phyloP scores from a whole-genome alignment of 2,329 filamentous ascomycete species.

The Albophoma yamanashiensis region DNA sequence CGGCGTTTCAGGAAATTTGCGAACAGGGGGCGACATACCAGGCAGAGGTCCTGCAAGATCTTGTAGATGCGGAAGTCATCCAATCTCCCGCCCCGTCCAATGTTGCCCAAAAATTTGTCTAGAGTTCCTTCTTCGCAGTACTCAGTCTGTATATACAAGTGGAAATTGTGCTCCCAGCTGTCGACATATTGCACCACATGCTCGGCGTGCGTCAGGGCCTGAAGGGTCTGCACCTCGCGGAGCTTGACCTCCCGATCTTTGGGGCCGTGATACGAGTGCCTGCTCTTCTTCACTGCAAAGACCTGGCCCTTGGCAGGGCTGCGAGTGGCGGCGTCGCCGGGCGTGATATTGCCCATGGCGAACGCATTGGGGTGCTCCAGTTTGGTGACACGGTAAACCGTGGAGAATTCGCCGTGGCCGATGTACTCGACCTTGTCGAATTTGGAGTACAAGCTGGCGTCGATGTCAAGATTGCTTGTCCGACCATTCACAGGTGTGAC shows the following conservation, averaged over 20 bases:
- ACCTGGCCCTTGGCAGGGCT: constrained; percentile 48
- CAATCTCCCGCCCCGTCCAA: constrained; percentile 73
- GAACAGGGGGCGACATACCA: constrained; percentile 44
- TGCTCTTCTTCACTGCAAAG: constrained; percentile 91
- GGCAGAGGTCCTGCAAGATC: constrained; percentile 74
- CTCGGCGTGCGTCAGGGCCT: constrained; percentile 66
- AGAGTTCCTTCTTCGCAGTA: constrained; percentile 92
- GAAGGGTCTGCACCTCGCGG: constrained; percentile 71
- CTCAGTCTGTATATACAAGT: constrained; percentile 95
- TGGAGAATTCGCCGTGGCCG: constrained; percentile 86
- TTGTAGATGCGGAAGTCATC: constrained; percentile 99
- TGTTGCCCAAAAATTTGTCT: constrained; percentile 71
- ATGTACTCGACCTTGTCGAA: constrained; percentile 75
- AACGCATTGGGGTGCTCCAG: constrained; percentile 19
- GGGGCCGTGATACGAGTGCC: constrained; percentile 64
- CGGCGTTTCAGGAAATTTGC: background rate
- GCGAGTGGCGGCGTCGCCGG: constrained; percentile 36
- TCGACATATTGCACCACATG: constrained; percentile 79
- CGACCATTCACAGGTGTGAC: constrained; percentile 62
- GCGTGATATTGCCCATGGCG: constrained; percentile 32
- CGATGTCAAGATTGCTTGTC: constrained; percentile 58
- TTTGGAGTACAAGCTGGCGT: constrained; percentile 59
- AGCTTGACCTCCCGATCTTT: constrained; percentile 77
- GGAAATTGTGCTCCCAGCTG: constrained; percentile 75
- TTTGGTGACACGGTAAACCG: constrained; percentile 69